Conservation (phyloP, 2,329 filamentous ascomycete species). For the Madurella fahalii region DNA sequence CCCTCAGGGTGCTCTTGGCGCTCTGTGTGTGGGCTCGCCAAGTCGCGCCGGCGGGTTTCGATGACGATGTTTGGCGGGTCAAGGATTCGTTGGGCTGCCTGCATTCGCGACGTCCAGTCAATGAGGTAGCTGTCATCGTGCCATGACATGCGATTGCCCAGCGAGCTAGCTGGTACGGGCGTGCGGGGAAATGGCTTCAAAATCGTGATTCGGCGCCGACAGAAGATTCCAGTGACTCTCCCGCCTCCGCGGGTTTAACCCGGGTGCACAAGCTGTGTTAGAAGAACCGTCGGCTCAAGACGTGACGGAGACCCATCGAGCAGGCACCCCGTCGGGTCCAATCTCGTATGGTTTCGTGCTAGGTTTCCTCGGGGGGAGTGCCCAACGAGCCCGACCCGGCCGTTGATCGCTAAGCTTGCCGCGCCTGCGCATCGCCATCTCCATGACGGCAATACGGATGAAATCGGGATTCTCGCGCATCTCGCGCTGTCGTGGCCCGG, state of each 20-base stretch:
- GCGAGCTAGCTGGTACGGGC: too few species aligned
- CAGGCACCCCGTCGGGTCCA: constrained; percentile 54
- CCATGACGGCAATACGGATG: constrained; percentile 66
- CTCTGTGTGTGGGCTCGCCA: not conserved
- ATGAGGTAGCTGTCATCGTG: too few species aligned
- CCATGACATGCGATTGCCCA: not conserved
- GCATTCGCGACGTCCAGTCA: too few species aligned
- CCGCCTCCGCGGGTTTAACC: too few species aligned
- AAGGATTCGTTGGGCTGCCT: too few species aligned
- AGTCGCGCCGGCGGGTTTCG: not conserved
- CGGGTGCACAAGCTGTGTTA: not conserved
- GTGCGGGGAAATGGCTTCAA: too few species aligned
- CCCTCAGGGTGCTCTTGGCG: not conserved
- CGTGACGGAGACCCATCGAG: constrained; percentile 50
- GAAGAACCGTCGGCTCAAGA: constrained; percentile 3
- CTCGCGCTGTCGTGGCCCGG: constrained; percentile 58
- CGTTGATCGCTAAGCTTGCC: constrained; percentile 64
- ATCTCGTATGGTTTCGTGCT: constrained; percentile 52
- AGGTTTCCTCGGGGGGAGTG: constrained; percentile 60
- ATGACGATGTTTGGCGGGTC: not conserved
- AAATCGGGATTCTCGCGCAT: constrained; percentile 68
- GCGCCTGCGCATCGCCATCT: constrained; percentile 65
- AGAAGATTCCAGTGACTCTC: too few species aligned
- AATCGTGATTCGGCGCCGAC: too few species aligned
- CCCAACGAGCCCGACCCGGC: constrained; percentile 64